Evolutionary conservation across 495 filamentous ascomycete species (phyloP), one percentile per base, ranked within the genome.

Genomic region (Aspergillus avenaceus): DNA sequence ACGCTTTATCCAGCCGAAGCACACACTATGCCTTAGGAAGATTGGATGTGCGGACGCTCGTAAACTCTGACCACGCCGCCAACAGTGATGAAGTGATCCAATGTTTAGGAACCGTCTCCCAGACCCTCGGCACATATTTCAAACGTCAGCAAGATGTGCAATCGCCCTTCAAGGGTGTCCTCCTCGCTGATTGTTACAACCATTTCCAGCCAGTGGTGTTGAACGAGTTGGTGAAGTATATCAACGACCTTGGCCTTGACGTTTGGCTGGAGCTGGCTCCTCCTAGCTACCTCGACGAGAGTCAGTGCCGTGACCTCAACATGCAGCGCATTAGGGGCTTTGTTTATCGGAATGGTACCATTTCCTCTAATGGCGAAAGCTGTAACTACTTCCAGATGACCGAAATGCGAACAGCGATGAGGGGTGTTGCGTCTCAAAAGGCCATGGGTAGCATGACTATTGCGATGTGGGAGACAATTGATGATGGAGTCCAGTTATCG

Each of bases 401-500:
- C 13, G 50, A 60, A 1, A 54, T 79, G 36, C 71, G 69, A 34
- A 42, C 70, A 7, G 66, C 72, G 1, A 73, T 79, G 55, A 78
- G 79, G 43, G 75, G 76, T 1, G 76, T 82, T 41, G 78, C 79
- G 13, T 77, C 74, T 1, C 74, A 82, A 53, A 60, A 72, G 14
- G 76, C 72, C 34, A 62, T 73, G 58, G 55, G 73, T 45, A 69
- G 70, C 29, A 75, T 75, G 55, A 62, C 67, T 0, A 69, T 75
- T 0, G 56, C 71, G 46, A 60, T 62, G 1, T 83, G 80, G 80
- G 81, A 84, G 51, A 80, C 75, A 4, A 57, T 82, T 2, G 70
- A 78, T 36, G 68, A 83, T 47, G 63, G 72, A 32, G 69, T 64
- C 0, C 41, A 53, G 19, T 29, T 79, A 12, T 64, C 72, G 0